phyloP scores from a whole-genome alignment of 495 filamentous ascomycete species.

The Podospora bellae-mahoneyi region DNA sequence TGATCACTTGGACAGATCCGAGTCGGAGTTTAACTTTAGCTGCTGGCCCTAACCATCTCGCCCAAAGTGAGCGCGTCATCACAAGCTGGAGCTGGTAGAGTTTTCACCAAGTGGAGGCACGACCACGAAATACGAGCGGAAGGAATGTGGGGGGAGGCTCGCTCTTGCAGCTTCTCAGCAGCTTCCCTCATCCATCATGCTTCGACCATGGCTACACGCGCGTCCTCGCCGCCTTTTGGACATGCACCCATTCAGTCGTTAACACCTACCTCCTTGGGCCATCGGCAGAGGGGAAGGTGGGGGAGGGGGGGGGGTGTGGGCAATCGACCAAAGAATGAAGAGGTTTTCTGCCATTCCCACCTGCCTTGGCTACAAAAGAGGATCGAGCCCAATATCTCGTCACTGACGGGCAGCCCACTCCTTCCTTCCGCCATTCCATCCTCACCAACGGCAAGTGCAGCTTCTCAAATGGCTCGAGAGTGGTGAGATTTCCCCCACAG shows the following conservation, averaged over 20 bases:
- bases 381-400: not conserved
- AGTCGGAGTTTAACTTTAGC: not conserved
- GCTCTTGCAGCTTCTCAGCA: no score
- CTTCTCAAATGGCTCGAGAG: not conserved
- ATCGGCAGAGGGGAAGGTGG: not conserved
- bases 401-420: not conserved
- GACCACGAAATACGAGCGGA: not conserved
- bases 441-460: no score
- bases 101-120: not conserved
- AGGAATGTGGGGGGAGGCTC: not conserved
- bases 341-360: no score
- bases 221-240: not conserved
- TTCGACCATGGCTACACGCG: not conserved
- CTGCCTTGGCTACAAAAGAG: no score
- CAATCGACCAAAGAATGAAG: not conserved
- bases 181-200: no score
- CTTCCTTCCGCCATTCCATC: no score
- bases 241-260: not conserved
- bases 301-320: not conserved
- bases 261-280: constrained; percentile 9
- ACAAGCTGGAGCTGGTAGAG: not conserved
- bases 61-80: not conserved
- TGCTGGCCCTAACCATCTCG: not conserved
- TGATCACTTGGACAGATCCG: not conserved
- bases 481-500: not conserved